Evolutionary conservation across 1,284 basidiomycete species (phyloP), one percentile per base, ranked within the genome.

Genomic region (Puccinia hordei): DNA sequence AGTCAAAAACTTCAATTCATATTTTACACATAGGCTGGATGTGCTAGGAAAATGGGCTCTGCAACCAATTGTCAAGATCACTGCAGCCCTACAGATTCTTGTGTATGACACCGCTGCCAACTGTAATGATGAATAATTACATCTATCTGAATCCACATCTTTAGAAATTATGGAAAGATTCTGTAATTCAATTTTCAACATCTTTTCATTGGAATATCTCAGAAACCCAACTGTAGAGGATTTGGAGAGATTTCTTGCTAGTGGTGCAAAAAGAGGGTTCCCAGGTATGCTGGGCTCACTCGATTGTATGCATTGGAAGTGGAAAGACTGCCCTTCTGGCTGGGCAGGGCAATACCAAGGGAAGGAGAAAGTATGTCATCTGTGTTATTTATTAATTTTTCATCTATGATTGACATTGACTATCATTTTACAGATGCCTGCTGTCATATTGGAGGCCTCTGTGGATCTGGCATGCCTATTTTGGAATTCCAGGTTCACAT

Each of bases 401-500:
- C n/a, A n/a, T n/a, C n/a, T n/a, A n/a, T n/a, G n/a, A n/a, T n/a
- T n/a, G n/a, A n/a, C n/a, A n/a, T n/a, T n/a, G n/a, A n/a, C n/a
- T n/a, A n/a, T n/a, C n/a, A n/a, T n/a, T n/a, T n/a, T n/a, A n/a
- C n/a, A 72, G 46, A 66, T 46, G 9, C 44, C 74, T 22, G 51
- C 38, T 0, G 13, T 76, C 24, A 51, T 76, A 15, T n/a, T 76
- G 0, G 61, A 76, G 30, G 74, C 46, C 3, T 12, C 22, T 76
- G 19, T 53, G 61, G 61, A 49, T 76, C 27, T 76, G 59, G 73
- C n/a, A n/a, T n/a, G n/a, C n/a, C n/a, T n/a, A n/a, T n/a, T n/a
- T n/a, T n/a, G n/a, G n/a, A 0, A 75, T 73, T 24, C 73, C 44
- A 27, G 57, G 57, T 17, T 49, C 59, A 27, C 44, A 61, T 12